phyloP scores from a whole-genome alignment of 768 basidiomycete species.

The Phylloporus sp. region DNA sequence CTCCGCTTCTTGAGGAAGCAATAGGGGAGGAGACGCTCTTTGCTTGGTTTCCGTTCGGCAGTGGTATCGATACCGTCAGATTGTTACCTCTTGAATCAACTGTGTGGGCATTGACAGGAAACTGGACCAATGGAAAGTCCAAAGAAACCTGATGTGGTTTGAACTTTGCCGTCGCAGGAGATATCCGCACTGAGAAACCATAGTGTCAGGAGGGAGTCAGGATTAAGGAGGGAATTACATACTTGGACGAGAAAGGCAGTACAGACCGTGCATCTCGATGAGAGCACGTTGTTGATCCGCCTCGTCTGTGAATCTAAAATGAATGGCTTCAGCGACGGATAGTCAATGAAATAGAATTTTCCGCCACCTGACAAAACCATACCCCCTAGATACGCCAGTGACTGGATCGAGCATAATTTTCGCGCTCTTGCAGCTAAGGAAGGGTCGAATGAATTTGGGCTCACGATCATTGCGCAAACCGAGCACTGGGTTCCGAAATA shows the following conservation, averaged over 20 bases:
- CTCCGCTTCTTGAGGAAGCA: constrained; percentile 33
- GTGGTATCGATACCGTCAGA: constrained; percentile 46
- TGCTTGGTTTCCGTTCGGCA: constrained; percentile 40
- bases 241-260: constrained; percentile 87
- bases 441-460: constrained; percentile 84
- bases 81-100: constrained; percentile 34
- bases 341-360: constrained; percentile 7
- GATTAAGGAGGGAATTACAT: constrained; percentile 28
- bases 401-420: constrained; percentile 93
- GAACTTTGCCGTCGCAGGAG: constrained; percentile 84
- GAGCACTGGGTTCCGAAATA: constrained; percentile 85
- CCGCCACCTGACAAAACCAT: constrained; percentile 83
- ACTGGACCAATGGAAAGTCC: constrained; percentile 46
- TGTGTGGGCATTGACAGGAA: constrained; percentile 28
- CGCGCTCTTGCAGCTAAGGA: constrained; percentile 89
- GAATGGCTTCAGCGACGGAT: constrained; percentile 2
- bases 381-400: constrained; percentile 84
- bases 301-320: constrained; percentile 77
- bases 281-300: constrained; percentile 85
- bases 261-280: constrained; percentile 88
- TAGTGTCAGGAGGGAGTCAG: constrained; percentile 24
- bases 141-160: constrained; percentile 52
- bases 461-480: constrained; percentile 82
- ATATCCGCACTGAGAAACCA: constrained; percentile 71
- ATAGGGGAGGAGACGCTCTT: constrained; percentile 73